A percentile compares a stretch with the other conserved stretches of the same genome.
These are phyloP conservation scores for Populus hybrid DNA, from an alignment of 441 rosid genomes.

Conservation along the genomic window DNA sequence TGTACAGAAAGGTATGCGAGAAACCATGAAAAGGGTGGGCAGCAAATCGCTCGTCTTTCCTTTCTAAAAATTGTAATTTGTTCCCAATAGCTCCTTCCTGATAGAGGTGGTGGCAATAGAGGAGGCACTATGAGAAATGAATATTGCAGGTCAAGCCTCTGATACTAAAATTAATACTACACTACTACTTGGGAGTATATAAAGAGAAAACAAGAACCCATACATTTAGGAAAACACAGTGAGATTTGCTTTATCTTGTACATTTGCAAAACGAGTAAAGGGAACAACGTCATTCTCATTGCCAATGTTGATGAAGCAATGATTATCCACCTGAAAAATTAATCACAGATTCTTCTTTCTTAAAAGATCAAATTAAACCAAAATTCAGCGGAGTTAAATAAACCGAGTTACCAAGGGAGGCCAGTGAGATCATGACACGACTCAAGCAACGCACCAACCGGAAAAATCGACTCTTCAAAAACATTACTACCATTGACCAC, in stretches of 20 bases:
- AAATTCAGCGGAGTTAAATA: background rate
- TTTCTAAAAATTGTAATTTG: conserved; percentile 50
- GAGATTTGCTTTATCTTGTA: conserved; percentile 49
- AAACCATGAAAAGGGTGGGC: conserved; percentile 83
- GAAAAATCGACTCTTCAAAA: conserved; percentile 37
- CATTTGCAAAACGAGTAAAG: conserved; percentile 63
- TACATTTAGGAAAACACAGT: conserved; percentile 65
- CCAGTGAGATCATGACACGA: conserved; percentile 68
- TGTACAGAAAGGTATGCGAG: conserved; percentile 59
- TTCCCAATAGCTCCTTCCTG: conserved; percentile 64
- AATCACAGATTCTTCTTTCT: background rate
- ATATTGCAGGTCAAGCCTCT: background rate
- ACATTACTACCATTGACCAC: conserved; percentile 13
- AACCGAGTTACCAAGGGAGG: conserved; percentile 60
- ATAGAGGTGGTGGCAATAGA: conserved; percentile 73
- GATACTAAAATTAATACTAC: background rate
- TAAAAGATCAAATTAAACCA: background rate
- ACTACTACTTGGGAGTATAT: background rate
- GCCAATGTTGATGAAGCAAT: conserved; percentile 74
- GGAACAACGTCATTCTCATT: conserved; percentile 61
- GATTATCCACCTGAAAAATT: conserved; percentile 70
- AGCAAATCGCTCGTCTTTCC: conserved; percentile 57
- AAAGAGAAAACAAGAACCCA: conserved; percentile 22
- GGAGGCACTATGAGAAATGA: conserved; percentile 69
- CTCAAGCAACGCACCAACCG: conserved; percentile 61